Evolutionary conservation across 2,329 filamentous ascomycete species (phyloP).

Genomic region (Aspergillus pseudoglaucus): DNA sequence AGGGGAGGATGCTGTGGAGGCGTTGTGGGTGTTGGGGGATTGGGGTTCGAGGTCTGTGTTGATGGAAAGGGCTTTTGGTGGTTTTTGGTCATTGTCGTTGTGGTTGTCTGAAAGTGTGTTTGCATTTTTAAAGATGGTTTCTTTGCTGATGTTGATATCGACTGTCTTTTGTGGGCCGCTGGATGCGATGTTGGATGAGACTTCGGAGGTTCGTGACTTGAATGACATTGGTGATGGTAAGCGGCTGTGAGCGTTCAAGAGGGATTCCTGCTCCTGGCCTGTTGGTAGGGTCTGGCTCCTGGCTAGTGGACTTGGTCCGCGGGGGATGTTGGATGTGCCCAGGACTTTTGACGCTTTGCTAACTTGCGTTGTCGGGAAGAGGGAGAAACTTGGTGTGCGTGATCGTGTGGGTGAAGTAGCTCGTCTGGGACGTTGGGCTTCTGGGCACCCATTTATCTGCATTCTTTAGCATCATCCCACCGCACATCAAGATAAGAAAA

Average conservation of each 20-base stretch:
- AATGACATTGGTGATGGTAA: neutral
- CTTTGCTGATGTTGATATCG: neutral
- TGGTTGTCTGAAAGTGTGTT: neutral
- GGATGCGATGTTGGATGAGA: neutral
- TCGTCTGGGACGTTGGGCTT: conserved; percentile 13
- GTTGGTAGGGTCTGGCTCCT: conserved; percentile 13
- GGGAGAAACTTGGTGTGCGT: conserved; percentile 30
- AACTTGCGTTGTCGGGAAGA: conserved; percentile 31
- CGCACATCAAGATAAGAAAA: conserved; percentile 12
- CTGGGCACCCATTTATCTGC: conserved; percentile 5
- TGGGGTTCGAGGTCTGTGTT: conserved; percentile 7
- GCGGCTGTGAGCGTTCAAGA: neutral
- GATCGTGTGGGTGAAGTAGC: conserved; percentile 32
- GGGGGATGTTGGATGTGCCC: conserved; percentile 26
- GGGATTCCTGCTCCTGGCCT: neutral
- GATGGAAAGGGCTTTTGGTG: neutral
- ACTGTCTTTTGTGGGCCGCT: neutral
- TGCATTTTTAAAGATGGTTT: too few relatives aligned
- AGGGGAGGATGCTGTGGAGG: conserved; percentile 8
- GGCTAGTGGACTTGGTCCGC: conserved; percentile 18
- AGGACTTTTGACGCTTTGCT: conserved; percentile 25
- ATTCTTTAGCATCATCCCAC: conserved; percentile 3
- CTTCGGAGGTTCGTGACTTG: neutral
- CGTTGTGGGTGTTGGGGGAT: conserved; percentile 4
- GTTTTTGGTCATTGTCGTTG: neutral